A percentile compares a stretch with the other conserved stretches of the same genome.
These are phyloP conservation scores for Claviceps pazoutovae DNA, from an alignment of 2,329 filamentous ascomycete genomes.

Conservation along the genomic window DNA sequence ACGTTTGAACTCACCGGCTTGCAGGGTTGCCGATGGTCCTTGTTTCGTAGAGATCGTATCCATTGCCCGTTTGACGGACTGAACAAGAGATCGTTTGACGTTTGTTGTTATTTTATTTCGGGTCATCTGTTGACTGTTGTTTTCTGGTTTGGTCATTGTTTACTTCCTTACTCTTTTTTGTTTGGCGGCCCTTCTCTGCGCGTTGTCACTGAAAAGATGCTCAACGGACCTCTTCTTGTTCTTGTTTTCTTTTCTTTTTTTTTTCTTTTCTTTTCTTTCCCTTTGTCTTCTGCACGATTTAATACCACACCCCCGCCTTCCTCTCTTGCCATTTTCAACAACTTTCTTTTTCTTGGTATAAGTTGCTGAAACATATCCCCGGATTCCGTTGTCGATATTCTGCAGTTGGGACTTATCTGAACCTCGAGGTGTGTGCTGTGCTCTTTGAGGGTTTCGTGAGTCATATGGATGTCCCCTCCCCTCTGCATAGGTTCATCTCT, in stretches of 20 bases:
- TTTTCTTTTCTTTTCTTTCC: not conserved
- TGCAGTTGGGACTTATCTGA: too few relatives aligned
- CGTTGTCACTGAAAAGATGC: not conserved
- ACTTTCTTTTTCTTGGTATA: too few relatives aligned
- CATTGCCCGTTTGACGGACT: not conserved
- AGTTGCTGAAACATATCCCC: too few relatives aligned
- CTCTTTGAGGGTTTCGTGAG: not conserved
- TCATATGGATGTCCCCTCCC: not conserved
- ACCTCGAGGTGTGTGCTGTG: too few relatives aligned
- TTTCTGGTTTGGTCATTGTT: not conserved
- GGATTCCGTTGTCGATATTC: too few relatives aligned
- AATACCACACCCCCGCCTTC: too few relatives aligned
- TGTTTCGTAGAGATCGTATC: not conserved
- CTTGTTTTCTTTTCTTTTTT: not conserved
- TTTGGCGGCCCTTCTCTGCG: not conserved
- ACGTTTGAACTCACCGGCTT: slow-evolving; percentile 5
- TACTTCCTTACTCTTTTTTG: not conserved
- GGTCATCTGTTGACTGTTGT: not conserved
- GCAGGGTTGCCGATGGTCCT: slow-evolving; percentile 2
- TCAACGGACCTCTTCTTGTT: not conserved
- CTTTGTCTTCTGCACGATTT: too few relatives aligned
- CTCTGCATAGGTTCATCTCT: not conserved
- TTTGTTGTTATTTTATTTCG: not conserved
- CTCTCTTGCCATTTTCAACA: too few relatives aligned
- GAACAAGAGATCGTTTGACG: not conserved